phyloP scores from a whole-genome alignment of 2,329 filamentous ascomycete genomes.

The Pseudogymnoascus sp. region DNA sequence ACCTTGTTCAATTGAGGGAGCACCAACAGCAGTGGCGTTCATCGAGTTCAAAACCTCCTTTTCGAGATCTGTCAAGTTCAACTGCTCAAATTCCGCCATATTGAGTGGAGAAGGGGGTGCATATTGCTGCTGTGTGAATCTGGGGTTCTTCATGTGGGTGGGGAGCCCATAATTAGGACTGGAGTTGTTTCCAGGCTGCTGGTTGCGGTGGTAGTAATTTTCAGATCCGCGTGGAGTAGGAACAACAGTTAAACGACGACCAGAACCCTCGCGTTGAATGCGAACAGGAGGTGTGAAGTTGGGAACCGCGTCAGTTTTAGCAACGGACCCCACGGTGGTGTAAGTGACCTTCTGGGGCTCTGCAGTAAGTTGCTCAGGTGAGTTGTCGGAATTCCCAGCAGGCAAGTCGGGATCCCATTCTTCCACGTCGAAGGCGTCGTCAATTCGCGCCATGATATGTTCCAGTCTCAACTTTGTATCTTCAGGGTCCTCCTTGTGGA shows the following conservation, averaged over 20 bases:
- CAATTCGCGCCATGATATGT: slow-evolving; percentile 12
- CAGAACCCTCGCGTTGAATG: slow-evolving; percentile 29
- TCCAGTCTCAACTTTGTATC: slow-evolving; percentile 1
- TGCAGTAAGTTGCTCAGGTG: slow-evolving; percentile 24
- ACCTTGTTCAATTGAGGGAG: background rate
- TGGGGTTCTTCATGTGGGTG: background rate
- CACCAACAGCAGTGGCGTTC: background rate
- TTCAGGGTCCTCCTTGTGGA: slow-evolving; percentile 10
- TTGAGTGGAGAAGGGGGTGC: slow-evolving; percentile 16
- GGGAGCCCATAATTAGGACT: background rate
- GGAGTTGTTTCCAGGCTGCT: slow-evolving; percentile 1
- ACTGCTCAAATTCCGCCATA: background rate
- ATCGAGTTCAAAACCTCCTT: slow-evolving; percentile 8
- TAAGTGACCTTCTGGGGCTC: slow-evolving; percentile 26
- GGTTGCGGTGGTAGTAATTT: slow-evolving; percentile 1
- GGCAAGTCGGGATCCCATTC: slow-evolving; percentile 27
- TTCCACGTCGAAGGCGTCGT: slow-evolving; percentile 26
- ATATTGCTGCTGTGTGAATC: background rate
- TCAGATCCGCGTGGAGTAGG: background rate
- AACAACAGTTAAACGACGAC: slow-evolving; percentile 16
- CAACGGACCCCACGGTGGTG: slow-evolving; percentile 30
- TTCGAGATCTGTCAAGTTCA: slow-evolving; percentile 1
- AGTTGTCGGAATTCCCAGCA: slow-evolving; percentile 13
- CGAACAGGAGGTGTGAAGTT: slow-evolving; percentile 28
- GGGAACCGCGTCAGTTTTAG: slow-evolving; percentile 24